Evolutionary conservation across 1,284 basidiomycete genomes (phyloP), one percentile per base, ranked within the genome.

Genomic region (Acaromyces ingoldii): DNA sequence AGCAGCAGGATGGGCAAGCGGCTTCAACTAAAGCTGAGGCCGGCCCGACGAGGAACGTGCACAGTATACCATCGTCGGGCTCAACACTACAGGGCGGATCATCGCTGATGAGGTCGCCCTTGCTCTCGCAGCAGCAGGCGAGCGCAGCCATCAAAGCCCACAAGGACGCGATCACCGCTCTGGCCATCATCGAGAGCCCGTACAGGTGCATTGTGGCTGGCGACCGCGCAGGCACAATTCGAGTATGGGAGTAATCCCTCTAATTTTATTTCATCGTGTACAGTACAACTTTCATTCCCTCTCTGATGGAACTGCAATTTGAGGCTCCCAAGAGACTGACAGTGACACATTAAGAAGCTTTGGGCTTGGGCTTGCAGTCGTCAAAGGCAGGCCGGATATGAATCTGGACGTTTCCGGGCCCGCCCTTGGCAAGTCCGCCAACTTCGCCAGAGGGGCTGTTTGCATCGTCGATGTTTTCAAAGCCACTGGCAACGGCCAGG

Each of bases 201-300:
- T 93, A 92, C 77, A 80, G 87, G 42, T 88, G 89, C 3, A 81
- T 92, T 38, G 82, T 93, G 9, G 91, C 87, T 58, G 90, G 86
- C 2, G 91, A 93, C 72, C 39, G 65, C 15, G 47, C 53, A 11
- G 72, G 72, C 13, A 51, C 58, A 28, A 55, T 74, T 10, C 56
- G 69, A 0, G 67, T 74, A 7, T 74, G 72, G 72, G 71, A 74
- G 52, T 74, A 52, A 45, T 34, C 13, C 19, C 13, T 34, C 33
- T n/a, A n/a, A n/a, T n/a, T n/a, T n/a, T n/a, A n/a, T n/a, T n/a
- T n/a, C n/a, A n/a, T n/a, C n/a, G n/a, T n/a, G n/a, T n/a, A n/a
- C n/a, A n/a, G n/a, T n/a, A n/a, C n/a, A n/a, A n/a, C n/a, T n/a
- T n/a, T n/a, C n/a, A n/a, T n/a, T n/a, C n/a, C n/a, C n/a, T n/a